Base-by-base conservation (phyloP, 2,329 filamentous ascomycete genomes). In the Microsporum canis region DNA sequence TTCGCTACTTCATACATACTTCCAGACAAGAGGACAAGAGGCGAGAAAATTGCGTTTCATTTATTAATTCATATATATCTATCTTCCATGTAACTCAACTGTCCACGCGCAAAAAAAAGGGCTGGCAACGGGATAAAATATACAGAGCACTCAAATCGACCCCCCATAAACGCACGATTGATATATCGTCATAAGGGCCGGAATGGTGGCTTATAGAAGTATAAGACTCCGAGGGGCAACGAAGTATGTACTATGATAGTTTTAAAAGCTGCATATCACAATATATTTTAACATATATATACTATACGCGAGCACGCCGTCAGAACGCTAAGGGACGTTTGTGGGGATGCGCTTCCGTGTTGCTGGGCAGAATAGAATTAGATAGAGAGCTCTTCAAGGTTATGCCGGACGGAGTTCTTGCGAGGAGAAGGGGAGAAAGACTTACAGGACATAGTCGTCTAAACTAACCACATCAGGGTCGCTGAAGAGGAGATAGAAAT, bases 401-500 rank as follows among this genome's bases (percentile, higher is more conserved):
- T 29, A 8, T 63, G 45, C 27, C 17, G 53, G 3, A 27, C 4
- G 14, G 39, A n/a, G 39, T 43, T 43, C 39, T 43, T 43, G 34
- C 39, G 3, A 57, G 61, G 57, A 38, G 49, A 56, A 27, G 51
- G 10, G 6, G 5, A 47, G 36, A 74, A 70, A 64, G 77, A 79
- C 60, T 74, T 69, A 66, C 64, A 87, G 74, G 33, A 89, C 84
- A 71, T 78, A 89, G 5, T 88, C 81, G 70, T 90, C 87, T 68
- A 89, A 71, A 68, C 79, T 86, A 53, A 88, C 76, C 33, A 84
- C 66, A 10, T 80, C 77, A 0, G 87, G 85, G 60, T 85, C 80
- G 29, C 84, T 84, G 71, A 88, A 96, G 59, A 95, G 79, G 61
- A 96, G 73, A 71, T 89, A 96, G 66, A 94, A 95, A 71, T 95